A percentile compares a stretch with the other conserved stretches of the same genome.
phyloP scores from a whole-genome alignment of 2,329 filamentous ascomycete species.

The Rhexocercosporidium sp. region DNA sequence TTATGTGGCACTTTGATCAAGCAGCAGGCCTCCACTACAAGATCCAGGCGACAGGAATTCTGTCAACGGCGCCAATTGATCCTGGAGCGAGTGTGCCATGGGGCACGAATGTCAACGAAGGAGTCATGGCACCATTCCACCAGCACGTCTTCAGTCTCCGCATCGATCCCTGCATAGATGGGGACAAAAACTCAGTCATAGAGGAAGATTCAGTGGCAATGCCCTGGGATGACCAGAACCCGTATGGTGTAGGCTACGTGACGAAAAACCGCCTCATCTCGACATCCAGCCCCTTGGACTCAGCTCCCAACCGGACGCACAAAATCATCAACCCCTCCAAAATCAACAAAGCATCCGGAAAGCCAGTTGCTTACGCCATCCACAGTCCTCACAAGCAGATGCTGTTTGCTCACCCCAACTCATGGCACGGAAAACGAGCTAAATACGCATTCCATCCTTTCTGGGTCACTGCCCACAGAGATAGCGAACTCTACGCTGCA shows the following conservation, averaged over 20 bases:
- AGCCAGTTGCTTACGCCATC: constrained; percentile 84
- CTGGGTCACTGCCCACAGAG: constrained; percentile 84
- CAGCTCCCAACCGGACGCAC: constrained; percentile 71
- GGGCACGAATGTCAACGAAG: constrained; percentile 65
- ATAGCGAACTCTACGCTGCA: constrained; percentile 42
- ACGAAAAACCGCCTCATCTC: constrained; percentile 32
- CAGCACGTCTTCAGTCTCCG: constrained; percentile 62
- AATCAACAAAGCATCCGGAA: constrained; percentile 80
- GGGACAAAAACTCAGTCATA: constrained; percentile 55
- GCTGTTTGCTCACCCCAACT: constrained; percentile 77
- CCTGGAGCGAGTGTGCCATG: constrained; percentile 55
- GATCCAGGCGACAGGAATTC: constrained; percentile 68
- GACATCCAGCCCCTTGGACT: constrained; percentile 48
- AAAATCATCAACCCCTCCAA: constrained; percentile 85
- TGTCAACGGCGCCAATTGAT: constrained; percentile 59
- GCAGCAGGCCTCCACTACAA: constrained; percentile 67
- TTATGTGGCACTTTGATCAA: constrained; percentile 63
- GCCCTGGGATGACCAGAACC: constrained; percentile 52
- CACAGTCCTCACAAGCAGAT: constrained; percentile 80
- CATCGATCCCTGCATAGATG: constrained; percentile 62
- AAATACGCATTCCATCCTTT: constrained; percentile 87
- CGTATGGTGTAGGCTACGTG: constrained; percentile 58
- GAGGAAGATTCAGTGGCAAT: constrained; percentile 59
- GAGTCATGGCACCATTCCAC: constrained; percentile 63
- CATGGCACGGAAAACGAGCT: constrained; percentile 86